Evolutionary conservation across 495 filamentous ascomycete species (phyloP), one percentile per base, ranked within the genome.

Genomic region (Neurospora sp.): DNA sequence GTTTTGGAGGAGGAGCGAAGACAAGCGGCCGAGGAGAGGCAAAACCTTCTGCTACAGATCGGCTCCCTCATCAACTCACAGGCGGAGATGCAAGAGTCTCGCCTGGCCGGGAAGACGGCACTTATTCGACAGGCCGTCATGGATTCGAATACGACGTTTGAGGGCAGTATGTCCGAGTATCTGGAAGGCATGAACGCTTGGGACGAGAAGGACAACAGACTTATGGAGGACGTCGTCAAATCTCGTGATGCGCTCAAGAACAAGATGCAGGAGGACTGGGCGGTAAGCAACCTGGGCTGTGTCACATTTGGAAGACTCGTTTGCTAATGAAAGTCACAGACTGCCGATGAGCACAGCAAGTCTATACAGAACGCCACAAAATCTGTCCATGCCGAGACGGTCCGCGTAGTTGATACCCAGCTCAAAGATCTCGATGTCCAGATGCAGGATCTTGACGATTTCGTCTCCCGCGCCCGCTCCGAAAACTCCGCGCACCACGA

Each of bases 301-400:
- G 18, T 46, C 2, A 7, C 27, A 37, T 68, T 31, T 20, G 1
- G 20, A 37, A 46, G 40, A 46, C 39, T 48, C 73, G 14, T 66
- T 74, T 77, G 75, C 82, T 83, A 78, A 82, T 71, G 27, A 69
- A 5, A 75, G 31, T 61, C 27, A 5, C 72, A 96, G 92, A 78
- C 82, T 14, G 93, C 94, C 37, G 92, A 94, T 74, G 87, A 91
- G 74, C 91, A 93, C 75, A 95, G 92, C 75, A 87, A 82, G 1
- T 90, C 92, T 3, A 94, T 98, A 73, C 91, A 93, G 74, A 86
- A 86, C 3, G 90, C 92, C 0, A 96, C 94, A 1, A 91, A 92
- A 71, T 92, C 93, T 0, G 93, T 98, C 11, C 94, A 98, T 73
- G 91, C 92, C n/a, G 91, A 97, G 81, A 97, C 94, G 0, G 89